Evolutionary conservation across 1,284 basidiomycete species (phyloP), one percentile per base, ranked within the genome.

Genomic region (Chalciporus sp.): DNA sequence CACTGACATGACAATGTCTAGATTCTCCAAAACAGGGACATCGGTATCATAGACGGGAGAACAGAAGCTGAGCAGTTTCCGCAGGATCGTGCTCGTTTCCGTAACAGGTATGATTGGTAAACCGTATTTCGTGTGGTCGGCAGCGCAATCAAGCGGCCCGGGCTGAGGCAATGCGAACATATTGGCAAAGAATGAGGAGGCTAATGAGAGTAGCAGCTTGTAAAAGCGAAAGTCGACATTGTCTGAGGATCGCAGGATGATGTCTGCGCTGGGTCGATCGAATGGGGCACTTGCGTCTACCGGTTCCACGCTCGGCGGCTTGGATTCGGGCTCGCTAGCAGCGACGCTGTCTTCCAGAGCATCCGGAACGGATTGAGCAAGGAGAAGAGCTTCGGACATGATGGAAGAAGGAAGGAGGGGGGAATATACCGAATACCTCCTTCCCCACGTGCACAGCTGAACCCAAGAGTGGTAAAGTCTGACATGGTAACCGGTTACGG

Each of bases 91-190:
- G 31, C 70, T 67, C 56, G 57, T 65, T 29, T 75, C 72, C 4
- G 65, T 23, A 14, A 74, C 58, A 5, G 61, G 64, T 54, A 75
- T 64, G 28, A 75, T 51, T 2, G 70, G 70, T 2, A 68, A 49
- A 2, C 64, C 67, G 31, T 63, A 52, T 56, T 69, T 74, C 43
- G 53, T 68, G 33, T 68, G 59, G 54, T 73, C 64, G n/a, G 66
- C 68, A 33, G 57, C 44, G 11, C 45, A 44, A 37, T 69, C 69
- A 7, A 67, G 58, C 7, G 59, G 51, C n/a, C 47, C 43, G 7
- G 67, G 67, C 33, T 73, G 75, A 4, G 76, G 73, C 12, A 77
- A 53, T 10, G 63, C 56, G 51, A 78, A 74, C 75, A 80, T 75
- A 49, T 66, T 67, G 45, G 65, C 61, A 58, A 81, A 79, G 60